Base-by-base conservation (phyloP, 2,329 filamentous ascomycete species). In the Sphaerulina vaccinii region DNA sequence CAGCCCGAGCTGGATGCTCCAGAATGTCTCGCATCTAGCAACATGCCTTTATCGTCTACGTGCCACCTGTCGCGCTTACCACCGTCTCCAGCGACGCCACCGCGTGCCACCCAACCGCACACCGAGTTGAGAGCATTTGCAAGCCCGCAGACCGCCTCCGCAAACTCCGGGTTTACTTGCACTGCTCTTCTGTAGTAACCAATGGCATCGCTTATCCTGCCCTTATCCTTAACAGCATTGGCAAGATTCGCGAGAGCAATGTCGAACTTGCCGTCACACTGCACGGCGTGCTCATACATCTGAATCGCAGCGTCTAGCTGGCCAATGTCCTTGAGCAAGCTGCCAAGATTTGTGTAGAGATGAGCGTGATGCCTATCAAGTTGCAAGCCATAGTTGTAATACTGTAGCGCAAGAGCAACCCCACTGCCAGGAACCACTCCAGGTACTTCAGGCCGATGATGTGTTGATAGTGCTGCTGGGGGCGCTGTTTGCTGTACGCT, bases 211-310 rank as follows among this genome's bases (percentile, higher is more conserved):
- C 84, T 87, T 60, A 97, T 89, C 37, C 88, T 84, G 2, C 93
- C 93, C 62, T 95, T 90, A 68, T 99, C 93, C 70, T 99, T 99
- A 60, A 99, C 91, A 7, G 93, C 93, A 68, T 99, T 99, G 49
- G 93, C 93, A 18, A 99, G 78, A 65, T 99, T 99, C 3, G 93
- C 95, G 49, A 99, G 75, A 27, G 93, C 93, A 65, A 99, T 99
- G 65, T 99, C 93, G 65, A 99, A 99, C 19, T 85, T 88, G n/a
- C 84, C 84, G 69, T 99, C 93, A 67, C 91, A 97, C 2, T 82
- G 80, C 11, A 99, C 93, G 9, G 93, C 93, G 60, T 90, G 85
- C 71, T 97, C 90, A 66, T 99, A 99, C 92, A 99, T 97, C 59
- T 86, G 85, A 62, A 99, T 96, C 0, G 93, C 93, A 41, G 89